Evolutionary conservation across 2,329 filamentous ascomycete genomes (phyloP), one percentile per base, ranked within the genome.

Genomic region (Aspergillus spinulosporus): DNA sequence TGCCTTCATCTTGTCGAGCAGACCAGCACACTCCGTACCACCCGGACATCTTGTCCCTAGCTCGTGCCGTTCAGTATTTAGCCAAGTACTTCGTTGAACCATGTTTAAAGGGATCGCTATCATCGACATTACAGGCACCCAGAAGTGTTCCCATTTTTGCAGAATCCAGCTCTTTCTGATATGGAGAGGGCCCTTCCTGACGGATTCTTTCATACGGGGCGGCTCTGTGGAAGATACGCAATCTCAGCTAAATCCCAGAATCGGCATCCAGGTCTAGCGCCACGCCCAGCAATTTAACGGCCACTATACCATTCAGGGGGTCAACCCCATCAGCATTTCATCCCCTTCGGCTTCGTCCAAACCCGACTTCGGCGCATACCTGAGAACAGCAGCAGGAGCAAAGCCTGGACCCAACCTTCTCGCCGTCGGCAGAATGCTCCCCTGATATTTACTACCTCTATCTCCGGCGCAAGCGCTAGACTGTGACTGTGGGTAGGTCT

Each of bases 21-120:
- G 21, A 21, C 21, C 21, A 21, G 21, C 32, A 34, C 11, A 34
- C 32, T 34, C 11, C 32, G 32, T 34, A 34, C 32, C 21, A 21
- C 21, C 21, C 21, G 21, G 21, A 21, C n/a, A 37, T 12, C 4
- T 37, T 12, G 4, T 4, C 11, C 11, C n/a, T 11, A 11, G 4
- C 9, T 37, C 11, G 11, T 12, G 7, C 9, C 34, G n/a, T 12
- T 12, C 34, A 37, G n/a, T 11, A 34, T 11, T 37, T 12, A 8
- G 34, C 4, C 34, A 37, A 37, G 4, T 12, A 37, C 9, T 26
- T 42, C 39, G 3, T 21, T 11, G 9, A 82, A 69, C 80, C 9
- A 84, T 51, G 49, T 51, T 44, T 7, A 53, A 53, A 14, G 21
- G 47, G 2, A 47, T 48, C 7, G 44, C 46, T 5, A 44, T 53